Evolutionary conservation across 139 green algal genomes (phyloP).

Genomic region (Picochlorum costavermella): DNA sequence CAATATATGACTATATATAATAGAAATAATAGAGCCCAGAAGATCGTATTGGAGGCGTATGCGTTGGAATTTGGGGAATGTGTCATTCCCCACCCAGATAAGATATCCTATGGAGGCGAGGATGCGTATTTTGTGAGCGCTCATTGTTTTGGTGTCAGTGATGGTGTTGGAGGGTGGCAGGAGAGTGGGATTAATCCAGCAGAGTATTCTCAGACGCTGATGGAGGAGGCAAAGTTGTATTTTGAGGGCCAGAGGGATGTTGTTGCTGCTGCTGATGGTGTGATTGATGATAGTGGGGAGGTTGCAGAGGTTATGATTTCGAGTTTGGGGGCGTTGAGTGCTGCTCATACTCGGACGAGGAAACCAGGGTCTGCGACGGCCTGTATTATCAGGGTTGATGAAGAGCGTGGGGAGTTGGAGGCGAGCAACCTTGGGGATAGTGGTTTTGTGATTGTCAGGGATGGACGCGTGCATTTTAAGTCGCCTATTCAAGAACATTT

Average conservation of each 20-base stretch:
- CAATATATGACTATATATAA: too few species aligned
- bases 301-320: neutral
- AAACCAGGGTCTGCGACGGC: constrained; percentile 65
- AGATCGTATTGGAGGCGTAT: too few species aligned
- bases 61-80: constrained; percentile 2
- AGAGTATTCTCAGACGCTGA: constrained; percentile 72
- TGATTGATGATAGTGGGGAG: neutral
- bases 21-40: too few species aligned
- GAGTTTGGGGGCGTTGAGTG: constrained; percentile 7
- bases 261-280: neutral
- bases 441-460: constrained; percentile 33
- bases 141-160: constrained; percentile 61
- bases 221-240: constrained; percentile 47
- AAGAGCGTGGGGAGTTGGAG: constrained; percentile 29
- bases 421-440: constrained; percentile 81
- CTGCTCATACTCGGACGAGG: constrained; percentile 13
- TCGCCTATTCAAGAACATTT: constrained; percentile 83
- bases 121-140: constrained; percentile 71
- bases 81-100: constrained; percentile 71
- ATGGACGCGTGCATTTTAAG: constrained; percentile 51
- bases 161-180: constrained; percentile 78
- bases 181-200: constrained; percentile 42
- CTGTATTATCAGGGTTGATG: constrained; percentile 66
- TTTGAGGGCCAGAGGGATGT: neutral
- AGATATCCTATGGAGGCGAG: constrained; percentile 68